phyloP scores from a whole-genome alignment of 176 grass and related monocot species.

The Avena insularis region DNA sequence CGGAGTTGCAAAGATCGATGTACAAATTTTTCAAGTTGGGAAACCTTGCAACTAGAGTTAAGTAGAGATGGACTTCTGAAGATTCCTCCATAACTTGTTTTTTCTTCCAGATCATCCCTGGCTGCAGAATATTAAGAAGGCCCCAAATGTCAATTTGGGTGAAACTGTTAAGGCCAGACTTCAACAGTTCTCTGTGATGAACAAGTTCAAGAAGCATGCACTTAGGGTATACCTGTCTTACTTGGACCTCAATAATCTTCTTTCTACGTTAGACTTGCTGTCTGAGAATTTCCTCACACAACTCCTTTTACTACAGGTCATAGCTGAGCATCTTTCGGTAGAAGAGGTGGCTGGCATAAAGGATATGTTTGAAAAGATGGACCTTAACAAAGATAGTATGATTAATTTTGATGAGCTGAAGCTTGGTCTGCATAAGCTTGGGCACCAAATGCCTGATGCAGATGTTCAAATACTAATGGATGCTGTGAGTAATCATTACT shows the following conservation, averaged over 20 bases:
- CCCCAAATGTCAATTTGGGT: constrained; percentile 93
- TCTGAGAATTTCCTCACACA: constrained; percentile 21
- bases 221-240: constrained; percentile 66
- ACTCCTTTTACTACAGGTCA: constrained; percentile 58
- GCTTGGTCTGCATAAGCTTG: constrained; percentile 81
- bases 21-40: neutral
- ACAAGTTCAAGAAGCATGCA: constrained; percentile 96
- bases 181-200: constrained; percentile 96
- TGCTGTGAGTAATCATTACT: constrained; percentile 65
- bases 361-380: constrained; percentile 87
- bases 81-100: constrained; percentile 9
- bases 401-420: constrained; percentile 85
- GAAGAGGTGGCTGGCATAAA: constrained; percentile 94
- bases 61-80: constrained; percentile 24
- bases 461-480: constrained; percentile 95
- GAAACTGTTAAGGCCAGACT: constrained; percentile 91
- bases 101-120: constrained; percentile 81
- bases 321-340: constrained; percentile 89
- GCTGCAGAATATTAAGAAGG: constrained; percentile 94
- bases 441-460: constrained; percentile 77
- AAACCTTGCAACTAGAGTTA: constrained; percentile 1
- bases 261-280: constrained; percentile 33
- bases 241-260: constrained; percentile 21
- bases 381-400: constrained; percentile 77
- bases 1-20: neutral